These are phyloP conservation scores for Dipteronia sinensis DNA, from an alignment of 345 rosid species.

Conservation along the genomic window DNA sequence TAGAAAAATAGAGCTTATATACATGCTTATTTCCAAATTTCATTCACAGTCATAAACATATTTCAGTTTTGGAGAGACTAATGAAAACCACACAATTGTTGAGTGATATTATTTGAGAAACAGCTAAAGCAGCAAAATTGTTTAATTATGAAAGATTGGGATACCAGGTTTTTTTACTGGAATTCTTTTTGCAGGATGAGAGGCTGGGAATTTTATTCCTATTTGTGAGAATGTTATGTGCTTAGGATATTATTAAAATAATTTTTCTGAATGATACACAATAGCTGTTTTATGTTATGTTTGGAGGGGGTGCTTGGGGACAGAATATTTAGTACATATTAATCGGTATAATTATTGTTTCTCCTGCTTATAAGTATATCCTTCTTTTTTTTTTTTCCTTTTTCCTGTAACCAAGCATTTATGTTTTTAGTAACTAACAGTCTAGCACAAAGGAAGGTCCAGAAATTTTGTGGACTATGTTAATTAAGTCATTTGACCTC, in stretches of 20 bases:
- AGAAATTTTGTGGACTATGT: neutral
- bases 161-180: neutral
- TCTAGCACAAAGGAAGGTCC: neutral
- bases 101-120: neutral
- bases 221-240: neutral
- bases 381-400: neutral
- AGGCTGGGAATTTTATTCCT: neutral
- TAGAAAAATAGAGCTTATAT: neutral
- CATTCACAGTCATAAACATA: neutral
- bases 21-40: neutral
- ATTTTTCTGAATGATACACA: neutral
- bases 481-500: neutral
- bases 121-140: neutral
- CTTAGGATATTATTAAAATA: neutral
- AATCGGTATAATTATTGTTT: neutral
- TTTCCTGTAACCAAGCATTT: neutral
- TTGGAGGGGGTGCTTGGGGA: neutral
- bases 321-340: neutral
- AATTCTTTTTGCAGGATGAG: neutral
- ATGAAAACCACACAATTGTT: neutral
- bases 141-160: neutral
- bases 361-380: neutral
- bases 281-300: neutral
- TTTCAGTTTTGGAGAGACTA: neutral
- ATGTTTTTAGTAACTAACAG: neutral